Evolutionary conservation across 2,329 filamentous ascomycete genomes (phyloP), one percentile per base, ranked within the genome.

Genomic region (Colletotrichum higginsianum): DNA sequence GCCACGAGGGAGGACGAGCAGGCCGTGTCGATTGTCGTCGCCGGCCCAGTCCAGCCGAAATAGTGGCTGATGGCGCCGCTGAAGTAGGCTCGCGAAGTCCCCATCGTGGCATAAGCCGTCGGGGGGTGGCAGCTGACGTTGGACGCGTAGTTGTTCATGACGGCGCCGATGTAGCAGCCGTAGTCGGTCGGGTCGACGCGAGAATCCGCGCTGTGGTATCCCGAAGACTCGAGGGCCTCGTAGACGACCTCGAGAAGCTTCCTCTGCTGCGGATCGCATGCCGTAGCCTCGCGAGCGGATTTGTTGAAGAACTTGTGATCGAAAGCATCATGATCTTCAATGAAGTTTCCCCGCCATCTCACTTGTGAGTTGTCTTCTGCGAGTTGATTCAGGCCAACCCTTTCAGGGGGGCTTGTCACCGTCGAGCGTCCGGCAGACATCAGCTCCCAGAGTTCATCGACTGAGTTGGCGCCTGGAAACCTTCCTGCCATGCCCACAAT

Each of bases 401-500:
- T 21, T 13, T 42, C 56, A 21, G 56, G 63, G 8, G 30, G 30
- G 50, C 18, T 15, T 73, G 68, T 57, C 40, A 23, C 52, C 42
- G 23, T 71, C 50, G 72, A 75, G 16, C 65, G 44, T 1, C 73
- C 75, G 1, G 35, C n/a, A 5, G 55, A 44, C 0, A 77, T 73
- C 4, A 79, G 49, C 4, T 79, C 63, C 80, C 81, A 82, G 23
- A 85, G 79, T 44, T 80, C 79, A 7, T 81, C 79, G 1, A 80
- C 80, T 7, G 72, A 79, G 0, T 79, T 79, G 3, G 79, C 80
- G 3, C 84, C 84, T 0, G 84, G 84, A 15, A 86, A 82, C 0
- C 83, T 78, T 21, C 84, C 85, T 2, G 81, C 81, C 72, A 81
- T 83, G 40, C 83, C 82, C n/a, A 85, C 75, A 12, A 84, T 76